Base-by-base conservation (phyloP, 345 rosid genomes). In the Salix udensis region DNA sequence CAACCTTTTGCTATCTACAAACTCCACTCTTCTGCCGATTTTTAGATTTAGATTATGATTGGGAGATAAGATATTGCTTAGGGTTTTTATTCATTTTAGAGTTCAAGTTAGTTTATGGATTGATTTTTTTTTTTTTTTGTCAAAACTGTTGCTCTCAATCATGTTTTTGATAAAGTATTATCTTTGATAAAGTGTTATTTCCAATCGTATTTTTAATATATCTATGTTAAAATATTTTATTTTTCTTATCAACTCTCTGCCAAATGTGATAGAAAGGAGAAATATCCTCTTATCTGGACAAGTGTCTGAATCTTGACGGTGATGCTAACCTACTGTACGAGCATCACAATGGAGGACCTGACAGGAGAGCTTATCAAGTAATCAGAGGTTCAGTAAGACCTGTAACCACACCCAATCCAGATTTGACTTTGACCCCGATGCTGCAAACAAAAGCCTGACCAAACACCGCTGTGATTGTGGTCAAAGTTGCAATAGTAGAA, bases 351-450 rank as follows among this genome's bases (percentile, higher is more conserved):
- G 12, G 23, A 26, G 26, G 46, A 67, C 46, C 46, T 48, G 53
- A 60, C 78, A 37, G 23, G 24, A 39, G 30, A 68, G 67, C 67
- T 55, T 28, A 24, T 39, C 67, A 55, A 76, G 78, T 53, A 55
- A 36, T 68, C 77, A 74, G 62, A 74, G 73, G 26, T 6, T 39
- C 42, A 23, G 66, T 31, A 31, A 74, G 10, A 48, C 44, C 58
- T 31, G 40, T 64, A 2, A 36, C 9, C 70, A 69, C 68, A 74
- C 58, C 10, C 37, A 5, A 21, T 5, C 36, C 75, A 13, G 21
- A 55, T 73, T 71, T 70, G 78, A 81, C 84, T 74, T 40, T 77
- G 78, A 74, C 84, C 30, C 44, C 15, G 4, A 9, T 23, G 6
- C 65, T 36, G 10, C 65, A 28, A 48, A 68, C 74, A 44, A 77